Conservation (phyloP, 148 eudicot genomes). For the Spergularia marina region DNA sequence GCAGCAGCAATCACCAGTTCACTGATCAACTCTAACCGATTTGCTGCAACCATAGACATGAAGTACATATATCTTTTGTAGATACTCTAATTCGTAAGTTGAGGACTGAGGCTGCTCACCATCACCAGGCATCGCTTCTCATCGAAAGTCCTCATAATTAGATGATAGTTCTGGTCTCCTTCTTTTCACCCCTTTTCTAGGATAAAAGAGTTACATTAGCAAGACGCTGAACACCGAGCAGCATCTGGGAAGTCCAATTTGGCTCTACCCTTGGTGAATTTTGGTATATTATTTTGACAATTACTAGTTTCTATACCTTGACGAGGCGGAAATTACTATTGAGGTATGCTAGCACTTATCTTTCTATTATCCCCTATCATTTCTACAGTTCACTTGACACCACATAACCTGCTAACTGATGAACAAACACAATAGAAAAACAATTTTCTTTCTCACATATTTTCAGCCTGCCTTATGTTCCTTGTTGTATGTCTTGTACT, state of each 20-base stretch:
- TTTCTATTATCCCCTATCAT: not conserved
- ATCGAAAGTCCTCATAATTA: not conserved
- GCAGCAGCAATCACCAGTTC: too few species aligned
- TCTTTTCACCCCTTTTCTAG: not conserved
- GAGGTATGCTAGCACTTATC: not conserved
- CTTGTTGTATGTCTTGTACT: too few species aligned
- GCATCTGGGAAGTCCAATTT: not conserved
- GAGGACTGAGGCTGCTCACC: not conserved
- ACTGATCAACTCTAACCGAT: not conserved
- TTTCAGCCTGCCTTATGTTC: not conserved
- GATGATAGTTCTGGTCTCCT: not conserved
- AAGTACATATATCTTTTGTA: constrained; percentile 9
- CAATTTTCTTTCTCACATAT: not conserved
- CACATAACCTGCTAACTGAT: too few species aligned
- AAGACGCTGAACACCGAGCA: not conserved
- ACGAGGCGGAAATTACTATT: not conserved
- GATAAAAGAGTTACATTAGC: not conserved
- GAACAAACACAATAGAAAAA: not conserved
- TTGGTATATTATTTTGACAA: constrained; percentile 17
- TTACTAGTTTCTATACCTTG: constrained; percentile 14
- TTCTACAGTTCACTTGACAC: not conserved
- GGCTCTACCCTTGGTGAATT: not conserved
- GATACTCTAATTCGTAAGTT: constrained; percentile 3
- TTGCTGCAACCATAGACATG: constrained; percentile 3
- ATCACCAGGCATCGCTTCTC: not conserved